Base-by-base conservation (phyloP, 495 filamentous ascomycete species). In the Daldinia grandis region DNA sequence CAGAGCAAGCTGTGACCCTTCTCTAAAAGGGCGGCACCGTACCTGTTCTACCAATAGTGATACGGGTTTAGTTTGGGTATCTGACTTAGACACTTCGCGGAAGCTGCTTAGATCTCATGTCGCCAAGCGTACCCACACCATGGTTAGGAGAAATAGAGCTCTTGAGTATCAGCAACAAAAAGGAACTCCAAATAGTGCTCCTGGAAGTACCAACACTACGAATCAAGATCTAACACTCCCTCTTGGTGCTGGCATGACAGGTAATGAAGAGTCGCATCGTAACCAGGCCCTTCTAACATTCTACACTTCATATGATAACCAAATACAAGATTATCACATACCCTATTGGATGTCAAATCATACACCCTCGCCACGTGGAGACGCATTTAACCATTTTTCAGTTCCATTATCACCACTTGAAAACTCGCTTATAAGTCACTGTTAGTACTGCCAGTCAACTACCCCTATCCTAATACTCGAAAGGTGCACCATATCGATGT, bases 61-160 rank as follows among this genome's bases (percentile, higher is more conserved):
- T 19, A 15, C 33, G 12, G 33, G 27, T 14, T 28, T 53, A 4
- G 47, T 62, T 21, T 62, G 44, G 59, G 28, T 62, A 38, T 62
- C 59, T 38, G 27, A 54, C 19, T 21, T 27, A 10, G 15, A 30
- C 2, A 19, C 47, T 4, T 38, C 59, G 4, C 38, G 15, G 17
- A 62, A 53, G 15, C 19, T 54, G 15, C 7, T 62, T 12, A 62
- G 10, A 15, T 38, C 47, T 40, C 49, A 53, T 54, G 24, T 63
- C 14, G 33, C 60, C 19, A 63, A 54, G 9, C 38, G 38, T 15
- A 55, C 49, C 6, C 60, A 63, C 15, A 49, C 60, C 28, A 42
- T 6, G 14, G 33, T 19, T 28, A 54, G 60, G 19, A 63, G 60
- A 31, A 63, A 53, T 8, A 3, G 50, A 28, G 31, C n/a, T 6